Conservation (phyloP, 345 rosid species). For the Syzygium aromaticum region DNA sequence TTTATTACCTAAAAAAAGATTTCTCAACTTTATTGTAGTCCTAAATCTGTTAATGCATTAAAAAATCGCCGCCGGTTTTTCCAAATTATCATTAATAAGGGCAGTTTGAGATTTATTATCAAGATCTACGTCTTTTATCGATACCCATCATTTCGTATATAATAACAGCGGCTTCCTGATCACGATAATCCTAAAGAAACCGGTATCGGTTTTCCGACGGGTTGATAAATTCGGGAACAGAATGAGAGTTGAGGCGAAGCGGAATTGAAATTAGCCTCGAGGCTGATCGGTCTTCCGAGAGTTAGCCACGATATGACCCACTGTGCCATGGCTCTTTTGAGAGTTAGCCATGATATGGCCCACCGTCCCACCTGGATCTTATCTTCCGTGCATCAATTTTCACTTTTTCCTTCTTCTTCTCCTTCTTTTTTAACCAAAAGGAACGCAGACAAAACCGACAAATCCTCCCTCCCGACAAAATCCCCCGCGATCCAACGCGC, state of each 20-base stretch:
- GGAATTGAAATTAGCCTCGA: not conserved
- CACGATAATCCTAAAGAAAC: rapidly evolving
- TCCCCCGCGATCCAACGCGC: not conserved
- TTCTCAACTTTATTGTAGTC: not conserved
- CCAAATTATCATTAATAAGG: not conserved
- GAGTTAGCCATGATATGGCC: not conserved
- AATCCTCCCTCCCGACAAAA: conserved; percentile 9
- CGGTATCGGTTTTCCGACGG: rapidly evolving
- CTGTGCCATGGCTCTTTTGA: not conserved
- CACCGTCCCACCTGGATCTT: not conserved
- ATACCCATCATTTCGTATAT: not conserved
- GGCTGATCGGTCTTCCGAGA: not conserved
- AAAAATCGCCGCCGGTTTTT: not conserved
- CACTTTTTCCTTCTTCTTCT: no score
- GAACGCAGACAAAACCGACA: not conserved
- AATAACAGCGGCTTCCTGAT: rapidly evolving
- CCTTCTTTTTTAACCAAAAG: not conserved
- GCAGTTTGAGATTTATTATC: not conserved
- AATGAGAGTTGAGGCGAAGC: not conserved
- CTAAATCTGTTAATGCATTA: not conserved
- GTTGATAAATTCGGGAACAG: not conserved
- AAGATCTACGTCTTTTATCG: not conserved
- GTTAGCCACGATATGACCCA: not conserved
- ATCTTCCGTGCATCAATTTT: not conserved
- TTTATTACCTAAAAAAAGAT: no score